Evolutionary conservation across 2,329 filamentous ascomycete species (phyloP).

Genomic region (Penicillium sp.): DNA sequence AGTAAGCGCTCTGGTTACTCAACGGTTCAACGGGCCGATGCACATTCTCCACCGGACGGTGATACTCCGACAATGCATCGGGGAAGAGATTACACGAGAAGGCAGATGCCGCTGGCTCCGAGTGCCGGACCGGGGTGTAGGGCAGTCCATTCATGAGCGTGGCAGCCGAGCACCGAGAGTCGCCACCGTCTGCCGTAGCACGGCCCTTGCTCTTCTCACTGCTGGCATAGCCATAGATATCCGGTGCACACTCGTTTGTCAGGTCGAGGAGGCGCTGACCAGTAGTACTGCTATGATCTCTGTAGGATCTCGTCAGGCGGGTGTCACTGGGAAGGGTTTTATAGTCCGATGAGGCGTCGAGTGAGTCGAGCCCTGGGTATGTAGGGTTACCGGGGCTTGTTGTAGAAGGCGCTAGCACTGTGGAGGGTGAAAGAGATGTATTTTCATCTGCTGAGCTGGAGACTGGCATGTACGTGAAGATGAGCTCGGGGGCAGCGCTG

Average conservation of each 20-base stretch:
- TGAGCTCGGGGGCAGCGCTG: conserved; percentile 27
- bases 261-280: conserved; percentile 25
- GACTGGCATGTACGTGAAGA: conserved; percentile 32
- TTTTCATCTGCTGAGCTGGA: conserved; percentile 15
- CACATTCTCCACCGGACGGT: conserved; percentile 17
- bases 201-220: conserved; percentile 32
- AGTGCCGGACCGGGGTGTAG: conserved; percentile 37
- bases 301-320: conserved; percentile 19
- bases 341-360: conserved; percentile 23
- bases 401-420: conserved; percentile 7
- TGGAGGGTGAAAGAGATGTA: conserved; percentile 5
- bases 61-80: conserved; percentile 24
- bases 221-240: conserved; percentile 42
- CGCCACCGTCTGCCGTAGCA: conserved; percentile 19
- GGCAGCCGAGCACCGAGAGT: conserved; percentile 21
- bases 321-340: conserved; percentile 9
- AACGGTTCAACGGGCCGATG: conserved; percentile 27
- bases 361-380: conserved; percentile 17
- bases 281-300: conserved; percentile 13
- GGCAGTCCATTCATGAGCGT: conserved; percentile 41
- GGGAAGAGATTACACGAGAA: conserved; percentile 20
- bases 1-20: conserved; percentile 24
- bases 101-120: conserved; percentile 12
- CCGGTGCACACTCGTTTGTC: conserved; percentile 31
- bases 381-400: conserved; percentile 1